A percentile compares a stretch with the other conserved stretches of the same genome.
phyloP scores from a whole-genome alignment of 805 yeast genomes.

The Nakazawaea anatomiae region DNA sequence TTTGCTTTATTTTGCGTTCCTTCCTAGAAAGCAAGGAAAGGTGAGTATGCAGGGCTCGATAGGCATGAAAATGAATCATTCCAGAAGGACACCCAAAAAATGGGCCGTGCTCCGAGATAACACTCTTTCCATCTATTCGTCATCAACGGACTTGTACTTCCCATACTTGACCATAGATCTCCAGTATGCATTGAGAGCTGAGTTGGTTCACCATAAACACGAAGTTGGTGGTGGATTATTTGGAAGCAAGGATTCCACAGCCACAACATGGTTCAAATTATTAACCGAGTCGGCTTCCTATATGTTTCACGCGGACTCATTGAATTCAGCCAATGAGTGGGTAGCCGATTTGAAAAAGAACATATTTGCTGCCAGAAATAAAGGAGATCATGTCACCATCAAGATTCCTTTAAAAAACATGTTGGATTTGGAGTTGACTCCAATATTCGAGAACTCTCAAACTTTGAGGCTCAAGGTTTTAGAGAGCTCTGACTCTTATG shows the following conservation, averaged over 20 bases:
- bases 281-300: conserved; percentile 52
- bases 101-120: conserved; percentile 79
- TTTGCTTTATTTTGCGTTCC: conserved; percentile 69
- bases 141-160: conserved; percentile 78
- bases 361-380: conserved; percentile 67
- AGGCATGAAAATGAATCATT: conserved; percentile 32
- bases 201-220: conserved; percentile 30
- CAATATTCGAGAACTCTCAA: conserved; percentile 50
- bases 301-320: conserved; percentile 67
- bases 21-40: conserved; percentile 51
- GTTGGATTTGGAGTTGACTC: conserved; percentile 50
- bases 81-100: conserved; percentile 41
- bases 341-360: conserved; percentile 65
- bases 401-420: conserved; percentile 72
- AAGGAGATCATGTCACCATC: conserved; percentile 65
- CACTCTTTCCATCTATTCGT: conserved; percentile 60
- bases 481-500: conserved; percentile 46
- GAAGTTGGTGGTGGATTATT: conserved; percentile 2
- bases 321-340: conserved; percentile 77
- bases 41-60: conserved; percentile 46
- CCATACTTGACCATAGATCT: conserved; percentile 75
- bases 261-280: conserved; percentile 46
- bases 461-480: conserved; percentile 57
- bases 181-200: conserved; percentile 55
- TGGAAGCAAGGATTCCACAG: neutral